phyloP scores from a whole-genome alignment of 805 yeast species.

The Candida insectalens region DNA sequence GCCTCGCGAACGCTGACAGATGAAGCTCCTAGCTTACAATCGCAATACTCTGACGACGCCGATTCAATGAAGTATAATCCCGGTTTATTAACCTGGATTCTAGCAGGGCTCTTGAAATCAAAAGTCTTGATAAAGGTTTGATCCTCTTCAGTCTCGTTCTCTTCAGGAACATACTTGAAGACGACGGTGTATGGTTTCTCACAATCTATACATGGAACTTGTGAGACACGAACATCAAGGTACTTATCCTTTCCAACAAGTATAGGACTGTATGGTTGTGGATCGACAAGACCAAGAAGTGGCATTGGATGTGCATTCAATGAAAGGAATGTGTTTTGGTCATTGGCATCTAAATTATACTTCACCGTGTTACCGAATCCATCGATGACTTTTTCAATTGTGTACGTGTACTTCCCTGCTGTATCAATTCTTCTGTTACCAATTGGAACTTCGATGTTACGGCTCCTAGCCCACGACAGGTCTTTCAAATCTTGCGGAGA shows the following conservation, averaged over 20 bases:
- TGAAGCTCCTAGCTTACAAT: slow-evolving; percentile 55
- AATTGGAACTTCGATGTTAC: slow-evolving; percentile 18
- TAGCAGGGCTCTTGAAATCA: slow-evolving; percentile 18
- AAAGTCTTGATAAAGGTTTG: slow-evolving; percentile 16
- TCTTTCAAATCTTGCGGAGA: slow-evolving; percentile 24
- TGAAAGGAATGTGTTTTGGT: slow-evolving; percentile 30
- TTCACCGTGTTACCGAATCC: slow-evolving; percentile 55
- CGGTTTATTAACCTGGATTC: slow-evolving; percentile 37
- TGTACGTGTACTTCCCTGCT: slow-evolving; percentile 47
- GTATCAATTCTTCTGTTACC: slow-evolving; percentile 18
- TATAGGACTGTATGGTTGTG: slow-evolving; percentile 18
- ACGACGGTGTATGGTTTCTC: slow-evolving; percentile 41
- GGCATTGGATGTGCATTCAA: slow-evolving; percentile 51
- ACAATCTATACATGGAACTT: slow-evolving; percentile 15
- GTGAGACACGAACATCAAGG: slow-evolving; percentile 18
- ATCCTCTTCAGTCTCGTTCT: slow-evolving; percentile 5
- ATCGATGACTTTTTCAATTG: slow-evolving; percentile 50
- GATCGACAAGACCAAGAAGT: slow-evolving; percentile 35
- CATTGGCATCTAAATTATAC: slow-evolving; percentile 25
- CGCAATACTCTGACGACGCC: slow-evolving; percentile 54
- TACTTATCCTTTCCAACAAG: slow-evolving; percentile 23
- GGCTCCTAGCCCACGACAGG: slow-evolving; percentile 26
- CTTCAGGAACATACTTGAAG: slow-evolving; percentile 24
- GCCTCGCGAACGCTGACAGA: slow-evolving; percentile 36
- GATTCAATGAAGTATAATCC: slow-evolving; percentile 56